Evolutionary conservation across 2,329 filamentous ascomycete genomes (phyloP), one percentile per base, ranked within the genome.

Genomic region (Ceratocystis lukuohia): DNA sequence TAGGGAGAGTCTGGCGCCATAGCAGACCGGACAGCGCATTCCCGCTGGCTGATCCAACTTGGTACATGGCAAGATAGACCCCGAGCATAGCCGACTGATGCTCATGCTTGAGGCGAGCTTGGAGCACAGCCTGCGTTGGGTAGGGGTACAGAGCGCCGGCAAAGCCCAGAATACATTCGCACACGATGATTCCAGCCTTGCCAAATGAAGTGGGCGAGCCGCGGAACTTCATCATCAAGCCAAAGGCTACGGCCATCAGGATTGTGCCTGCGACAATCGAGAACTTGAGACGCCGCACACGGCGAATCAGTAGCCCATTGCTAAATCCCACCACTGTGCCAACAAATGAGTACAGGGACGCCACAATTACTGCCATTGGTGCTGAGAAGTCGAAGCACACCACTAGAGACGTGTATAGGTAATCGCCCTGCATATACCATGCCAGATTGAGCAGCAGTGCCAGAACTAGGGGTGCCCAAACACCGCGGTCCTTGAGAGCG

Each of bases 401-500:
- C 6, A 80, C 72, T 1, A 87, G 79, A 1, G 87, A 80, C 0
- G 84, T 85, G 74, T 80, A 87, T 2, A 88, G 78, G 72, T 81
- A 87, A 71, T 86, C 81, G n/a, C 80, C 82, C 73, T 88, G 85
- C 73, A 86, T 78, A 68, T 80, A 80, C 84, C 83, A 87, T n/a
- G 80, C 74, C 70, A 81, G 82, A 74, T 82, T 83, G 70, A 84
- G 76, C 70, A 81, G 74, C 57, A 78, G 68, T 10, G 79, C 83
- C 56, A 88, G 84, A 2, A 82, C 82, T 33, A 88, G 74, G 4
- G 85, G 79, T 2, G 78, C 83, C 83, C 84, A 87, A 22, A 87
- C 80, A n/a, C 78, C 79, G 28, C 85, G 83, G 71, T 88, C 83
- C 73, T 81, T 84, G 70, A 88, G 77, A 1, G 85, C 76, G 65